These are phyloP conservation scores for Nakazawaea ishiwadae DNA, from an alignment of 805 yeast genomes.

Conservation along the genomic window DNA sequence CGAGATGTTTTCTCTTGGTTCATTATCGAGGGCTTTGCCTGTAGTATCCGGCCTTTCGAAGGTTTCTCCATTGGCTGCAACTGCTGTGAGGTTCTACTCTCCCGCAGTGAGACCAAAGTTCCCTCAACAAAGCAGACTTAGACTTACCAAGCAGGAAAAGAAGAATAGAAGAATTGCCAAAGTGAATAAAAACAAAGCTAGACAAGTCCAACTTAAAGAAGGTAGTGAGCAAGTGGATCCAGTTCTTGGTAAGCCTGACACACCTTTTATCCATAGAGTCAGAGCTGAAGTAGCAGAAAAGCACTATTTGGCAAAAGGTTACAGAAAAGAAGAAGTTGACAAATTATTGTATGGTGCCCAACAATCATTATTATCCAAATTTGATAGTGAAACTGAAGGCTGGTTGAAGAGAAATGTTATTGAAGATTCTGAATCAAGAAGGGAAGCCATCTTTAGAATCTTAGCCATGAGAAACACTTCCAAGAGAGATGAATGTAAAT, in stretches of 20 bases:
- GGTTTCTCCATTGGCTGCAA: not conserved
- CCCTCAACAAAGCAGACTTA: slow-evolving; percentile 4
- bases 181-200: slow-evolving; percentile 24
- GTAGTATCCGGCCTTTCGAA: not conserved
- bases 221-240: slow-evolving; percentile 60
- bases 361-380: slow-evolving; percentile 44
- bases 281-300: slow-evolving; percentile 64
- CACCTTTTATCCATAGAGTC: slow-evolving; percentile 66
- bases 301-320: slow-evolving; percentile 55
- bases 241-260: slow-evolving; percentile 66
- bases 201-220: slow-evolving; percentile 15
- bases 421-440: slow-evolving; percentile 49
- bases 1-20: slow-evolving; percentile 3
- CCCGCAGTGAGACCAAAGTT: slow-evolving; percentile 7
- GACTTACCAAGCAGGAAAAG: slow-evolving; percentile 10
- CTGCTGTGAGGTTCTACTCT: slow-evolving; percentile 5
- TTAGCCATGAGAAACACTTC: slow-evolving; percentile 69
- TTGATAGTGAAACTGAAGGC: slow-evolving; percentile 16
- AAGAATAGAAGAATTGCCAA: slow-evolving; percentile 14
- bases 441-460: slow-evolving; percentile 66
- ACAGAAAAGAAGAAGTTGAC: slow-evolving; percentile 61
- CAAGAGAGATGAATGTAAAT: slow-evolving; percentile 48
- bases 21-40: not conserved
- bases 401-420: slow-evolving; percentile 23
- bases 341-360: slow-evolving; percentile 75